Percentiles rank a stretch among this genome's conserved stretches.
Conservation (phyloP, 768 basidiomycete species). For the Lactarius deliciosus region DNA sequence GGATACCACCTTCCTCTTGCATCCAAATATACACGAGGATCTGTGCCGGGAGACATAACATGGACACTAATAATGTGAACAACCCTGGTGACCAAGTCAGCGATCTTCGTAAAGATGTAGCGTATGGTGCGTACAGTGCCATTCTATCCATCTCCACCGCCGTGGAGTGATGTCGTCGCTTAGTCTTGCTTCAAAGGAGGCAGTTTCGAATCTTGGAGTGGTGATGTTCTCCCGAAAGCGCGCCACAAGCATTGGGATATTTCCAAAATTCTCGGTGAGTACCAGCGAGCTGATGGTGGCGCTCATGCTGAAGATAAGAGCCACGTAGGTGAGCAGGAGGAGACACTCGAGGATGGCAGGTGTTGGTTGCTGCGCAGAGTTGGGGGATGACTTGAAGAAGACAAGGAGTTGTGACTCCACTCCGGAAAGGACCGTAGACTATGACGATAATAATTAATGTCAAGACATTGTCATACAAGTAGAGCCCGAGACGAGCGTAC, state of each 20-base stretch:
- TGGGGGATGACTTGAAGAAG: slow-evolving; percentile 15
- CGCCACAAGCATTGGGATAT: slow-evolving; percentile 14
- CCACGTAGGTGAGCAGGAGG: slow-evolving; percentile 25
- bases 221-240: slow-evolving; percentile 6
- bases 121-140: slow-evolving; percentile 16
- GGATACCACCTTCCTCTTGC: slow-evolving; percentile 5
- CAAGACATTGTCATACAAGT: no score
- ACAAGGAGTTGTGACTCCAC: slow-evolving; percentile 26
- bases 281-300: slow-evolving; percentile 27
- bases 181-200: neutral
- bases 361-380: neutral
- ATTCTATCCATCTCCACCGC: slow-evolving; percentile 19
- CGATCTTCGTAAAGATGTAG: no score
- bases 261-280: slow-evolving; percentile 25
- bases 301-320: slow-evolving; percentile 27
- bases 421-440: slow-evolving; percentile 26
- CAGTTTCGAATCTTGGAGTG: neutral
- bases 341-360: slow-evolving; percentile 11
- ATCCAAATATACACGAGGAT: slow-evolving; percentile 26
- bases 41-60: slow-evolving; percentile 20
- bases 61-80: slow-evolving; percentile 17
- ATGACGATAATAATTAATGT: neutral
- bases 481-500: neutral
- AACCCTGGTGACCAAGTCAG: slow-evolving; percentile 11
- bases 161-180: neutral